phyloP scores from a whole-genome alignment of 768 basidiomycete species.

The Tulasnella sp. region DNA sequence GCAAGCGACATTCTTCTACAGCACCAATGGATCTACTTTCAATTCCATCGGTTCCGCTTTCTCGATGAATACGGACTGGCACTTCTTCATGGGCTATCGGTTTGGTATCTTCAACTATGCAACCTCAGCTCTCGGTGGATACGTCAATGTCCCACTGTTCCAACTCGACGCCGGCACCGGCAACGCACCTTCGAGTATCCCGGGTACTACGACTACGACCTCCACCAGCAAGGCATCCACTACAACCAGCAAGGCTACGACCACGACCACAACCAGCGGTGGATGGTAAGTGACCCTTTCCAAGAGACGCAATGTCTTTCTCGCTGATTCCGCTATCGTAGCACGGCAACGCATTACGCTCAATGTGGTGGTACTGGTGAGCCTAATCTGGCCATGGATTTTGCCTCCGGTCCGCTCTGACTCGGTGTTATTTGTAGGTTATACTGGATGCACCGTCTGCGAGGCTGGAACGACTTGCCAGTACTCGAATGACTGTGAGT shows the following conservation, averaged over 20 bases:
- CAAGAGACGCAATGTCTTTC: not conserved
- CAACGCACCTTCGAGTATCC: not conserved
- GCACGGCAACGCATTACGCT: not conserved
- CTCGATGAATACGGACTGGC: conserved; percentile 28
- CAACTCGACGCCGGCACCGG: not conserved
- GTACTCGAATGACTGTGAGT: not conserved
- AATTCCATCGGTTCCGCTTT: not conserved
- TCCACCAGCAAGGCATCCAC: not conserved
- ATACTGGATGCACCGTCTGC: not conserved
- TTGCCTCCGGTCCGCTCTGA: not conserved
- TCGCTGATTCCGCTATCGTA: not conserved
- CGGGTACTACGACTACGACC: not conserved
- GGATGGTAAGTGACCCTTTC: not conserved
- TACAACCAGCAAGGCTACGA: not conserved
- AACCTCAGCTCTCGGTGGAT: conserved; percentile 28
- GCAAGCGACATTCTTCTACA: not conserved
- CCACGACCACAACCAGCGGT: not conserved
- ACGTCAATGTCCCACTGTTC: conserved; percentile 30
- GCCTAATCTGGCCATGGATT: not conserved
- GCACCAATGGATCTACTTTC: not conserved
- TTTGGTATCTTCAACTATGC: conserved; percentile 35
- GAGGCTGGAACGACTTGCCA: not conserved
- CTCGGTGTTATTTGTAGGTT: not conserved
- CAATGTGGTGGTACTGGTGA: not conserved
- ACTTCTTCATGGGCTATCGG: conserved; percentile 35